These are phyloP conservation scores for Mesostigma viride DNA, from an alignment of 139 green algal species.

Conservation along the genomic window DNA sequence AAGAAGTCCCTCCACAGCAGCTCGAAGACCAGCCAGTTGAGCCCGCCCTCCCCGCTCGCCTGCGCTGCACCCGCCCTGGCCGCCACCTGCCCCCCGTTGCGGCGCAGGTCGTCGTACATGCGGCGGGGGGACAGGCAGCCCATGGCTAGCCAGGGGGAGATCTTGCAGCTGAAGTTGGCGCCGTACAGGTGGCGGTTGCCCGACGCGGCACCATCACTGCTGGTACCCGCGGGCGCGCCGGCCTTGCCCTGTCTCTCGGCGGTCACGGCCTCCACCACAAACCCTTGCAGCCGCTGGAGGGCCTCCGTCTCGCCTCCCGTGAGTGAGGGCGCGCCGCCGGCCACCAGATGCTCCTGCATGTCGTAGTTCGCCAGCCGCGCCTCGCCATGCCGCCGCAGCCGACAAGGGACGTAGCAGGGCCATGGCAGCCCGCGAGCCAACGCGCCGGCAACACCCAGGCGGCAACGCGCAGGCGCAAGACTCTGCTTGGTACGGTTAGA, in stretches of 20 bases:
- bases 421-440: too few relatives aligned
- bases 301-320: slow-evolving; percentile 60
- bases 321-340: neutral
- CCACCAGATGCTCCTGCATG: too few relatives aligned
- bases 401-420: too few relatives aligned
- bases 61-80: neutral
- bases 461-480: too few relatives aligned
- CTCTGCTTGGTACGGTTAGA: too few relatives aligned
- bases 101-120: slow-evolving; percentile 38
- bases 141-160: slow-evolving; percentile 67
- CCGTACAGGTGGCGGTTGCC: slow-evolving; percentile 6
- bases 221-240: slow-evolving; percentile 4
- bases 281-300: slow-evolving; percentile 44
- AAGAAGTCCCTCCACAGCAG: slow-evolving; percentile 79
- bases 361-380: too few relatives aligned
- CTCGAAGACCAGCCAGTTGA: slow-evolving; percentile 67
- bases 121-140: slow-evolving; percentile 65
- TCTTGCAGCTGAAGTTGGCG: slow-evolving; percentile 50
- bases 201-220: neutral
- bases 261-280: slow-evolving; percentile 33
- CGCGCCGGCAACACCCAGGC: too few relatives aligned
- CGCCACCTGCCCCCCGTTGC: neutral
- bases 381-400: too few relatives aligned
- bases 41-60: neutral
- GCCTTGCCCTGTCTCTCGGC: neutral